These are phyloP conservation scores for Xylaria bambusicola DNA, from an alignment of 495 filamentous ascomycete species.

Conservation along the genomic window DNA sequence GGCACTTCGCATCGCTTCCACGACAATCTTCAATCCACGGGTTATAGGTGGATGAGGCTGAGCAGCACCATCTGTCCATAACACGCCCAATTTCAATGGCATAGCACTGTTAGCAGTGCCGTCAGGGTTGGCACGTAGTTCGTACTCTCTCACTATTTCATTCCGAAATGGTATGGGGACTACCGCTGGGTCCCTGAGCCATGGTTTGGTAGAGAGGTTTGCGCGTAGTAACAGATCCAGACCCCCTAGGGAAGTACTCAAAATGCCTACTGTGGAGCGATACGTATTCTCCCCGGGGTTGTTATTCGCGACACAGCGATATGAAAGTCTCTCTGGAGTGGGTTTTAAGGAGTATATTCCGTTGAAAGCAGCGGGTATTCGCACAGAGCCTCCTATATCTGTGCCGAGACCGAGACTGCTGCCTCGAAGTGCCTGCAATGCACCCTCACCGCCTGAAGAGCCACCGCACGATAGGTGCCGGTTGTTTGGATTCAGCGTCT, in stretches of 20 bases:
- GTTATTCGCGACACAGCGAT: constrained; percentile 30
- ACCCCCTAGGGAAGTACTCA: constrained; percentile 27
- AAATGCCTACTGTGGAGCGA: constrained; percentile 30
- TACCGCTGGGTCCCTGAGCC: constrained; percentile 31
- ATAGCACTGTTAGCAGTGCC: not conserved
- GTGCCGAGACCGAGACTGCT: constrained; percentile 55
- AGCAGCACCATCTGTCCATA: constrained; percentile 58
- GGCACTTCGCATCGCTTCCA: constrained; percentile 34
- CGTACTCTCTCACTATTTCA: constrained; percentile 17
- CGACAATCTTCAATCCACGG: constrained; percentile 42
- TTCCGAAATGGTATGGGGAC: constrained; percentile 36
- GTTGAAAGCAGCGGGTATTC: constrained; percentile 61
- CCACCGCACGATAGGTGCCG: constrained; percentile 61
- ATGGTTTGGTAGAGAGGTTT: constrained; percentile 27
- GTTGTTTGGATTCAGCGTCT: constrained; percentile 65
- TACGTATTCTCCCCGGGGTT: constrained; percentile 41
- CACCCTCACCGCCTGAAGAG: constrained; percentile 63
- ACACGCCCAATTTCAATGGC: constrained; percentile 50
- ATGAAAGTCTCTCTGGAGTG: constrained; percentile 57
- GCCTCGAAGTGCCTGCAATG: constrained; percentile 47
- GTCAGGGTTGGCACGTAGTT: constrained; percentile 12
- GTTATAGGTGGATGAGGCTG: constrained; percentile 55
- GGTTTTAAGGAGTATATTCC: constrained; percentile 64
- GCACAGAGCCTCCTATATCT: constrained; percentile 71
- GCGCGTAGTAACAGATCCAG: constrained; percentile 41